These are phyloP conservation scores for Myxozyma neglecta DNA, from an alignment of 805 yeast genomes.

Conservation along the genomic window DNA sequence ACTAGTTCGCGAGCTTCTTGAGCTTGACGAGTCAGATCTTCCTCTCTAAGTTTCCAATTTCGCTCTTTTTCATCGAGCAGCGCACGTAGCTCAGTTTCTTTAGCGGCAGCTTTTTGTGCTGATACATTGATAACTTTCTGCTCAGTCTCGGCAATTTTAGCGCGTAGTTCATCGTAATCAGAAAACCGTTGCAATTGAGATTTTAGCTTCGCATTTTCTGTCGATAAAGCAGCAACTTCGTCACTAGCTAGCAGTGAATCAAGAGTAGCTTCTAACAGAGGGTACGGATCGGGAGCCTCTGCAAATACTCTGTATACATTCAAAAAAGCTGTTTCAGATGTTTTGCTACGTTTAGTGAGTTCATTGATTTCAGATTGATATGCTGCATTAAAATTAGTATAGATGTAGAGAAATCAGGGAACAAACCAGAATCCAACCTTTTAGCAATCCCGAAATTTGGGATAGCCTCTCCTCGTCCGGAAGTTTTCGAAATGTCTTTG, in stretches of 20 bases:
- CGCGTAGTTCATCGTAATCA: conserved; percentile 76
- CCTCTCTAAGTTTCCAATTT: conserved; percentile 64
- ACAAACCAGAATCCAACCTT: conserved; percentile 32
- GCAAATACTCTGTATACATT: conserved; percentile 72
- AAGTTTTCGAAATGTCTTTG: conserved; percentile 81
- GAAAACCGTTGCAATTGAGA: conserved; percentile 64
- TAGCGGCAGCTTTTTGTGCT: conserved; percentile 58
- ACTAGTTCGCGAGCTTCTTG: conserved; percentile 55
- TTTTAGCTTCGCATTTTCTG: conserved; percentile 48
- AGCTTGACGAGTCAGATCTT: conserved; percentile 52
- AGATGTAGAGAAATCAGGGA: neutral
- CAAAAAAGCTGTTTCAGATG: conserved; percentile 70
- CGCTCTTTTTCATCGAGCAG: conserved; percentile 70
- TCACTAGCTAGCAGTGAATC: conserved; percentile 59
- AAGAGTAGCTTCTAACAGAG: conserved; percentile 67
- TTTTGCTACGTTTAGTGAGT: conserved; percentile 73
- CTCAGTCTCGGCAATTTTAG: conserved; percentile 60
- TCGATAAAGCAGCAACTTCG: conserved; percentile 53
- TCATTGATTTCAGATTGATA: conserved; percentile 88
- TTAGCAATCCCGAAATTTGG: conserved; percentile 66
- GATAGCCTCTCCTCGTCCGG: conserved; percentile 64
- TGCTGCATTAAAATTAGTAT: conserved; percentile 34
- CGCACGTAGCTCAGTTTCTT: conserved; percentile 70
- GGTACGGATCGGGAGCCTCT: conserved; percentile 92
- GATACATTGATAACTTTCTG: conserved; percentile 58